These are phyloP conservation scores for Aspergillus tamarii DNA, from an alignment of 2,329 filamentous ascomycete genomes.

Conservation along the genomic window DNA sequence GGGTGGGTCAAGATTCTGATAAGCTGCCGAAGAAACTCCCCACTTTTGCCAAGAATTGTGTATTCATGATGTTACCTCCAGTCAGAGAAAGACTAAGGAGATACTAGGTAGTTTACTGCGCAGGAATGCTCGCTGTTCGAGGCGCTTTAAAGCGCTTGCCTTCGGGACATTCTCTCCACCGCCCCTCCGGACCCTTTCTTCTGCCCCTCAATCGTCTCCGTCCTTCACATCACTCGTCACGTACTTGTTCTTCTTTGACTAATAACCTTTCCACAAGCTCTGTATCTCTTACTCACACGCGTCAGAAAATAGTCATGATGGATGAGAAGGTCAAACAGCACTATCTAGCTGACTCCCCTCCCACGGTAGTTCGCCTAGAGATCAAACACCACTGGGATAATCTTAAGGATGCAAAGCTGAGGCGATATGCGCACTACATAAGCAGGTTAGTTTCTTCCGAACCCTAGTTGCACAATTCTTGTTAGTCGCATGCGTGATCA, in stretches of 20 bases:
- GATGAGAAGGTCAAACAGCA: slow-evolving; percentile 56
- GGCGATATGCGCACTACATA: slow-evolving; percentile 89
- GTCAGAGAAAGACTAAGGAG: not conserved
- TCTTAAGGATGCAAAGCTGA: slow-evolving; percentile 62
- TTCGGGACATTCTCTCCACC: slow-evolving; percentile 24
- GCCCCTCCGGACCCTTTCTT: slow-evolving; percentile 19
- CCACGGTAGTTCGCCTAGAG: slow-evolving; percentile 81
- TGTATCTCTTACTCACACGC: slow-evolving; percentile 18
- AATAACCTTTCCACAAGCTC: slow-evolving; percentile 17
- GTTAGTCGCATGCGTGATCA: too few relatives aligned
- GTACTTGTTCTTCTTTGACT: slow-evolving; percentile 21
- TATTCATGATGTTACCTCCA: not conserved
- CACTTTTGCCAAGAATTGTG: slow-evolving; percentile 21
- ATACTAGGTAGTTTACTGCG: not conserved
- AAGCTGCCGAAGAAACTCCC: slow-evolving; percentile 7
- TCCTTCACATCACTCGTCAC: slow-evolving; percentile 17
- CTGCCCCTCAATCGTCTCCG: slow-evolving; percentile 21
- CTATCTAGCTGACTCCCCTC: slow-evolving; percentile 89
- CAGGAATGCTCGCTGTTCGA: slow-evolving; percentile 26
- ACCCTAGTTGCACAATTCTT: not conserved
- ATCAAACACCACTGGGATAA: slow-evolving; percentile 91
- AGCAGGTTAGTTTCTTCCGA: slow-evolving; percentile 61
- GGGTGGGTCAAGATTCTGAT: not conserved
- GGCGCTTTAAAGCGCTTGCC: slow-evolving; percentile 24
- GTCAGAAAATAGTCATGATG: slow-evolving; percentile 31